These are phyloP conservation scores for Vaccinium vitisidaea DNA, from an alignment of 148 eudicot species.

Conservation along the genomic window DNA sequence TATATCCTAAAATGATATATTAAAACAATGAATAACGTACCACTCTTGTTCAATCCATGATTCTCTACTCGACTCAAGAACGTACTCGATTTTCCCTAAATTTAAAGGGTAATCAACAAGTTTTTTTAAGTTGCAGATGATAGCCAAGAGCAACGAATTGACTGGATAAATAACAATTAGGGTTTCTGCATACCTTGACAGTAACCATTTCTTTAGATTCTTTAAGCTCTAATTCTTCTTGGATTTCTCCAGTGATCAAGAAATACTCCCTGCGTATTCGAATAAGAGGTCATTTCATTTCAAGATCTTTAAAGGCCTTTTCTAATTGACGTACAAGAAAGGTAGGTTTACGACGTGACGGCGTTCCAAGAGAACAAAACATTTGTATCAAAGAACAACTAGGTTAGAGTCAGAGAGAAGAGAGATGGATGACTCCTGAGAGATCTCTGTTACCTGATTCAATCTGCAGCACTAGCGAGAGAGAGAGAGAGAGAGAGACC, in stretches of 20 bases:
- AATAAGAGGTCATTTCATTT: background rate
- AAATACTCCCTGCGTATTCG: background rate
- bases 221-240: background rate
- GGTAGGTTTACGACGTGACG: background rate
- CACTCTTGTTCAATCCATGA: conserved; percentile 11
- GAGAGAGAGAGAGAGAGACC: background rate
- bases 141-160: background rate
- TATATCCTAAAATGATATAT: background rate
- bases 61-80: conserved; percentile 10
- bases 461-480: background rate
- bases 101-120: background rate
- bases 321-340: conserved; percentile 6
- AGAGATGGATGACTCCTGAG: background rate
- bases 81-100: conserved; percentile 27
- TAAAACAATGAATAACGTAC: conserved; percentile 1
- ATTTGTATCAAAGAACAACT: background rate
- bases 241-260: background rate
- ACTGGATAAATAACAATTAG: background rate
- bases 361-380: background rate
- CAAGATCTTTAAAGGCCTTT: background rate
- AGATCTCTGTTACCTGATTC: background rate
- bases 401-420: background rate
- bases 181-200: conserved; percentile 33
- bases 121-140: background rate
- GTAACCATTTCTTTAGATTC: conserved; percentile 28